These are phyloP conservation scores for Penicillium flavigenum DNA, from an alignment of 495 filamentous ascomycete genomes.

Conservation along the genomic window DNA sequence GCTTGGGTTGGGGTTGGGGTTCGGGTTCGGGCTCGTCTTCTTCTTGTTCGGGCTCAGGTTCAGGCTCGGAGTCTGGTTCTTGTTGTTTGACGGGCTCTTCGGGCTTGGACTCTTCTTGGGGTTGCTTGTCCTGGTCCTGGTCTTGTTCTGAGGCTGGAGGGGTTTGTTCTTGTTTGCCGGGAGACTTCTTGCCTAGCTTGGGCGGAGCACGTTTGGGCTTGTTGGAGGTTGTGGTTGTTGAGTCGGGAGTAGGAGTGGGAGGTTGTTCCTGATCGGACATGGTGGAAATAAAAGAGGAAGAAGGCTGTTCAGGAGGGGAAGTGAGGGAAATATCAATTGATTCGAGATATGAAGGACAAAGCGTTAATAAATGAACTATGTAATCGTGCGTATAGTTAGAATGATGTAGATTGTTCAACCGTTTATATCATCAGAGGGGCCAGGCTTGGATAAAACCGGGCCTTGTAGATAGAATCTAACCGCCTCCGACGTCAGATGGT, in stretches of 20 bases:
- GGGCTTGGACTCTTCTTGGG: conserved; percentile 15
- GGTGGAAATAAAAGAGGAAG: conserved; percentile 31
- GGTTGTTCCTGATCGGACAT: conserved; percentile 41
- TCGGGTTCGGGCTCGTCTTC: conserved; percentile 10
- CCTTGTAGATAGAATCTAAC: conserved; percentile 11
- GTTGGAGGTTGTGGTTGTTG: conserved; percentile 23
- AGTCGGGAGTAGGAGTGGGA: conserved; percentile 27
- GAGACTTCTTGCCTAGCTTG: conserved; percentile 37
- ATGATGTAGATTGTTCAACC: conserved; percentile 30
- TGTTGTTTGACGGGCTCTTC: conserved; percentile 19
- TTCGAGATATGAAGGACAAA: conserved; percentile 24
- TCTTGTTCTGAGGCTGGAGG: conserved; percentile 31
- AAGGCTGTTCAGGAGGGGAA: conserved; percentile 5
- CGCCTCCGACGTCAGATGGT: conserved; percentile 37
- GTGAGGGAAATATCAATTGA: conserved; percentile 32
- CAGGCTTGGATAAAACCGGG: conserved; percentile 14
- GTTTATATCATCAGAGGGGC: conserved; percentile 25
- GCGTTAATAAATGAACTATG: conserved; percentile 20
- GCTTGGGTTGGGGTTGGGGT: conserved; percentile 30
- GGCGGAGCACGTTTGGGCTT: conserved; percentile 34
- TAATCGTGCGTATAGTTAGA: conserved; percentile 17
- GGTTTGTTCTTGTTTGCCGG: conserved; percentile 38
- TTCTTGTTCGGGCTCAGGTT: conserved; percentile 12
- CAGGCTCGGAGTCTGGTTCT: conserved; percentile 20
- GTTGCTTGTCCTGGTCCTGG: conserved; percentile 16